These are phyloP conservation scores for Apiospora malaysiana DNA, from an alignment of 2,329 filamentous ascomycete genomes.

Conservation along the genomic window DNA sequence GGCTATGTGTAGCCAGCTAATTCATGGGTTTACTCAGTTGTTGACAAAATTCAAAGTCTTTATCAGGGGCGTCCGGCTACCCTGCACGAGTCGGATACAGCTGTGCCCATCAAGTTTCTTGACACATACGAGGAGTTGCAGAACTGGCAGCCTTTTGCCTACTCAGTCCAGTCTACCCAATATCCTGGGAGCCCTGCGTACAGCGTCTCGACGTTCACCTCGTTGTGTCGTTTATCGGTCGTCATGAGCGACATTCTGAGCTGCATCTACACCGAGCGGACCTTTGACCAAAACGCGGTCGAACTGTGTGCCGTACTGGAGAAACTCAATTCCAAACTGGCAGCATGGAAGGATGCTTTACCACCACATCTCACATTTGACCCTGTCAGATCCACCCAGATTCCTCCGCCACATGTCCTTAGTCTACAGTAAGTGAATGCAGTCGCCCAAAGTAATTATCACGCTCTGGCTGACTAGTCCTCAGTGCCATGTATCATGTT, in stretches of 20 bases:
- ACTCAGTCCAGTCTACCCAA: constrained; percentile 35
- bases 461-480: background rate
- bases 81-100: constrained; percentile 51
- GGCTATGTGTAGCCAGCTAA: background rate
- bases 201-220: constrained; percentile 49
- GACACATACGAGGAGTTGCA: constrained; percentile 61
- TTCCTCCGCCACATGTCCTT: constrained; percentile 51
- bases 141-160: constrained; percentile 53
- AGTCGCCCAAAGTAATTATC: background rate
- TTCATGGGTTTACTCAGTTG: constrained; percentile 23
- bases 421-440: constrained; percentile 43
- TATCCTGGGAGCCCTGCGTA: constrained; percentile 41
- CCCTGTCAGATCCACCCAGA: constrained; percentile 33
- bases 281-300: constrained; percentile 40
- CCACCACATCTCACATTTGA: constrained; percentile 50
- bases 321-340: constrained; percentile 46
- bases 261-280: constrained; percentile 51
- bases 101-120: constrained; percentile 53
- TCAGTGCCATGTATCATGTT: constrained; percentile 54
- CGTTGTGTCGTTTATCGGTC: constrained; percentile 50
- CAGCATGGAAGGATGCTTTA: constrained; percentile 47
- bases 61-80: constrained; percentile 59
- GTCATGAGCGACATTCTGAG: constrained; percentile 53
- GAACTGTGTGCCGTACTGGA: constrained; percentile 45
- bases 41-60: constrained; percentile 60